Evolutionary conservation across 768 basidiomycete genomes (phyloP).

Genomic region (Pleurotus platypus): DNA sequence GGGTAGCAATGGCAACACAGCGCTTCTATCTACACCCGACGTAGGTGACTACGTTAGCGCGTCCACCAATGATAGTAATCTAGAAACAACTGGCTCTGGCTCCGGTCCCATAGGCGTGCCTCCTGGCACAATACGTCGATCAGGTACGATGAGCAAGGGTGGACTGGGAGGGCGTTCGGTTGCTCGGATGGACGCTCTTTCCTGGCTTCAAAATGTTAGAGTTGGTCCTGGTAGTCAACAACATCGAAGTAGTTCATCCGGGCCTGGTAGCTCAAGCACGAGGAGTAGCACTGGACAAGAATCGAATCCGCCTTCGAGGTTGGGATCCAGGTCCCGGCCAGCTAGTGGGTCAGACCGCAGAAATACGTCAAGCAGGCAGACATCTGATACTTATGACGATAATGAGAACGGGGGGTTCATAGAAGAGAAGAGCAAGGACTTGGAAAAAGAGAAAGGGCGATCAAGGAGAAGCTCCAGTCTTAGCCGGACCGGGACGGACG

Average conservation of each 20-base stretch:
- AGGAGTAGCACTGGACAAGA: conserved; percentile 33
- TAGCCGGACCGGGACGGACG: conserved; percentile 27
- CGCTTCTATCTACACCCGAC: not conserved
- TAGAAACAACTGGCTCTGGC: not conserved
- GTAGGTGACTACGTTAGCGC: conserved; percentile 13
- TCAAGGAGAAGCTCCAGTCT: conserved; percentile 42
- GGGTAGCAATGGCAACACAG: not conserved
- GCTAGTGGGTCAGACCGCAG: conserved; percentile 15
- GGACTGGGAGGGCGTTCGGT: conserved; percentile 45
- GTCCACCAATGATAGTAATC: not conserved
- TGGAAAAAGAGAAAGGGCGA: conserved; percentile 22
- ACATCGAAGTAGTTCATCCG: conserved; percentile 51
- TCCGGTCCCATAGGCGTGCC: conserved; percentile 1
- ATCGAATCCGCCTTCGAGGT: conserved; percentile 42
- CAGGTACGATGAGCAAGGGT: conserved; percentile 46
- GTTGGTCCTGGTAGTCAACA: conserved; percentile 37
- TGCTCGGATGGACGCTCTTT: conserved; percentile 58
- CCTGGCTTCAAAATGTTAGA: conserved; percentile 74
- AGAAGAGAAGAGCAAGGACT: conserved; percentile 7
- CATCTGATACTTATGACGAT: conserved; percentile 13
- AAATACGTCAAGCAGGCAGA: conserved; percentile 13
- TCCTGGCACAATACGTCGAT: conserved; percentile 10
- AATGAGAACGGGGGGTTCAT: conserved; percentile 5
- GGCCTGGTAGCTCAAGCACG: conserved; percentile 27
- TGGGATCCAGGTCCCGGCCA: conserved; percentile 42